Evolutionary conservation across 2,329 filamentous ascomycete species (phyloP).

Genomic region (Fonsecaea pedrosoi): DNA sequence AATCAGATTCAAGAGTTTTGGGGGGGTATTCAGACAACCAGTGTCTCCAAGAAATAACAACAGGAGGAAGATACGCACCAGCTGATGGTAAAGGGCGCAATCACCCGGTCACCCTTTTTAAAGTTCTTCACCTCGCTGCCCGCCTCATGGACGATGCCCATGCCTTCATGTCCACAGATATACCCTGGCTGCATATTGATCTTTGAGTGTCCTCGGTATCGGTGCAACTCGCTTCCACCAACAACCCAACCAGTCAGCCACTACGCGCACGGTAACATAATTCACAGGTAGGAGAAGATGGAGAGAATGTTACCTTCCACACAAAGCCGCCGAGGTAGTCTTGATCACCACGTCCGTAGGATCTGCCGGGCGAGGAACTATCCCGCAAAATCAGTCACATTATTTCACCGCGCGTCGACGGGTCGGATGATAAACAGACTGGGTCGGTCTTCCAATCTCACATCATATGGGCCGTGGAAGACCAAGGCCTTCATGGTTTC

Average conservation of each 20-base stretch:
- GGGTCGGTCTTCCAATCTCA: slow-evolving; percentile 16
- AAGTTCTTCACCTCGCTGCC: slow-evolving; percentile 74
- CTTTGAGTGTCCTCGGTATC: slow-evolving; percentile 74
- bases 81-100: slow-evolving; percentile 79
- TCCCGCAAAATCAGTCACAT: too few species aligned
- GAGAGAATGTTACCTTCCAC: slow-evolving; percentile 72
- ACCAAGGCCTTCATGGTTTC: slow-evolving; percentile 21
- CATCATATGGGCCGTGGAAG: slow-evolving; percentile 23
- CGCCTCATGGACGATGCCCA: slow-evolving; percentile 72
- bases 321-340: slow-evolving; percentile 82
- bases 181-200: slow-evolving; percentile 69
- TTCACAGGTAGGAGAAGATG: background rate
- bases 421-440: slow-evolving; percentile 1
- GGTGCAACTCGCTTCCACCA: slow-evolving; percentile 74
- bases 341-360: slow-evolving; percentile 80
- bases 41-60: background rate
- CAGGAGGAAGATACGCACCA: slow-evolving; percentile 6
- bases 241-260: slow-evolving; percentile 1
- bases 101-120: slow-evolving; percentile 75
- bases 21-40: too few species aligned
- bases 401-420: background rate
- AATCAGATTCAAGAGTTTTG: background rate
- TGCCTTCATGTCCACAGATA: slow-evolving; percentile 86
- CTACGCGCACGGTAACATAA: background rate
- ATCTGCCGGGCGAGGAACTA: slow-evolving; percentile 46